These are phyloP conservation scores for Fraxinus pennsylvanica DNA, from an alignment of 257 asterid genomes.

Conservation along the genomic window DNA sequence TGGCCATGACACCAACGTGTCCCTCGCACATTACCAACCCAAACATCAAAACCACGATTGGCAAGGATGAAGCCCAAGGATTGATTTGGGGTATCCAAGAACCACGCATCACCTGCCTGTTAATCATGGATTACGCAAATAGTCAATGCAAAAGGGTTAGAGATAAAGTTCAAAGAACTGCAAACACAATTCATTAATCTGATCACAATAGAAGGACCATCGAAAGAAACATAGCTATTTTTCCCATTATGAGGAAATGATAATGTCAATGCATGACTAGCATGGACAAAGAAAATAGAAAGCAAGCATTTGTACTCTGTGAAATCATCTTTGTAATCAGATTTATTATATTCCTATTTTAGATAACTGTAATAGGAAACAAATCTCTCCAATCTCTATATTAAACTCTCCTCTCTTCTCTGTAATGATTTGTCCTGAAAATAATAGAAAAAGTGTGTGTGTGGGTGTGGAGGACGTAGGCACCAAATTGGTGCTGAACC, in stretches of 20 bases:
- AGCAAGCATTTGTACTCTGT: neutral
- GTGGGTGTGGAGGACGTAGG: no score
- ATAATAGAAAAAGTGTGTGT: no score
- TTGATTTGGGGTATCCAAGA: slow-evolving; percentile 70
- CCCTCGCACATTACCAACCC: slow-evolving; percentile 99
- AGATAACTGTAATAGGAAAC: no score
- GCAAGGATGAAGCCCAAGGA: slow-evolving; percentile 98
- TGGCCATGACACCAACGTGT: slow-evolving; percentile 99
- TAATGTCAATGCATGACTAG: neutral
- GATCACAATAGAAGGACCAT: slow-evolving; percentile 6
- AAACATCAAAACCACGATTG: slow-evolving; percentile 85
- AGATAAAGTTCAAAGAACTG: neutral
- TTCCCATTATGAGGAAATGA: neutral
- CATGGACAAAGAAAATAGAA: slow-evolving; percentile 12
- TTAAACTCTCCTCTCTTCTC: no score
- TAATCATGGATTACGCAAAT: slow-evolving; percentile 18
- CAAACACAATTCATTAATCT: neutral
- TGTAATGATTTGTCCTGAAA: no score
- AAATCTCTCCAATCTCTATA: no score
- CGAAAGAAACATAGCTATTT: neutral
- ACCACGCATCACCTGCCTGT: slow-evolving; percentile 99
- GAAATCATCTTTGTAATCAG: no score
- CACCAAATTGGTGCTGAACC: no score
- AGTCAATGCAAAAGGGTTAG: slow-evolving; percentile 16
- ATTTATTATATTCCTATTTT: no score